phyloP scores from a whole-genome alignment of 148 eudicot genomes.

The Pouteria glomerata region DNA sequence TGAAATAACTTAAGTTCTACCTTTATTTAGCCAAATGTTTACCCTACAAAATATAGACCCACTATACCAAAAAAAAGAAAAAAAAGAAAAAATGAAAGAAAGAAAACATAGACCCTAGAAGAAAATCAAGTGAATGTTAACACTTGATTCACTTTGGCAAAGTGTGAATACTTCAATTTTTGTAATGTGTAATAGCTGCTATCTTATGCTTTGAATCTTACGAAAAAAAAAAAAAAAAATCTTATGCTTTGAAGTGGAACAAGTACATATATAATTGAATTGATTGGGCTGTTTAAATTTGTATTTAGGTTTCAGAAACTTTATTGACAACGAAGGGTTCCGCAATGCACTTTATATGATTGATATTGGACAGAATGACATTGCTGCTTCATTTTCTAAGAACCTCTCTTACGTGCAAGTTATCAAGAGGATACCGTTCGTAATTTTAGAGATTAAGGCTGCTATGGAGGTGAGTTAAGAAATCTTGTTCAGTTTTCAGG shows the following conservation, averaged over 20 bases:
- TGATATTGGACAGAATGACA: conserved; percentile 92
- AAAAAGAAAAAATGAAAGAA: no score
- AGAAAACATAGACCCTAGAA: no score
- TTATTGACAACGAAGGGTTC: conserved; percentile 45
- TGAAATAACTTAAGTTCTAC: no score
- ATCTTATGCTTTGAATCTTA: background rate
- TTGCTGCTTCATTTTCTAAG: conserved; percentile 64
- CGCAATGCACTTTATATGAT: conserved; percentile 70
- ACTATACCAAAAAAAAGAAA: no score
- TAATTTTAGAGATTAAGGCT: conserved; percentile 58
- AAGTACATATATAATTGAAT: background rate
- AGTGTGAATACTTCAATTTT: no score
- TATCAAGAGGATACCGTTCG: conserved; percentile 56
- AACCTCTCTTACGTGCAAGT: conserved; percentile 64
- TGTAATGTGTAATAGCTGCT: background rate
- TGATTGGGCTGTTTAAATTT: background rate
- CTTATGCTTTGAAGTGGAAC: background rate
- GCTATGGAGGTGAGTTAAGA: conserved; percentile 58
- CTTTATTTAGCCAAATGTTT: no score
- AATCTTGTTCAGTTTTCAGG: background rate
- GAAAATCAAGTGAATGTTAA: no score
- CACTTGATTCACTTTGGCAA: no score
- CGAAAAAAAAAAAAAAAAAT: background rate
- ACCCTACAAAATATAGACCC: no score
- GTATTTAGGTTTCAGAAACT: conserved; percentile 35